Evolutionary conservation across 768 basidiomycete species (phyloP).

Genomic region (Phylloporus rhodoxanthus): DNA sequence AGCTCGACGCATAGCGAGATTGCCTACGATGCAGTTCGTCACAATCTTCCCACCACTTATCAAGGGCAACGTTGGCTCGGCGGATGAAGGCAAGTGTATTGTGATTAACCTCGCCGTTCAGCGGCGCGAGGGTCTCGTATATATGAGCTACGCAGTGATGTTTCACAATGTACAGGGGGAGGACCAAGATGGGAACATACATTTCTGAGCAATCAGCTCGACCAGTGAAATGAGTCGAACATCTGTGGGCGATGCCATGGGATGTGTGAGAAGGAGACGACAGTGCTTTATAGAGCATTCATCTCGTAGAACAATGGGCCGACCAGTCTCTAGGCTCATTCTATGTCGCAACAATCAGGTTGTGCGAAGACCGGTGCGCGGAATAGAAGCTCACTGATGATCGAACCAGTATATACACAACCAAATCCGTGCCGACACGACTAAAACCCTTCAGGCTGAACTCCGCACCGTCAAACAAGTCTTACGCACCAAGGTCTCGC

Average conservation of each 20-base stretch:
- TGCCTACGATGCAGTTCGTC: conserved; percentile 71
- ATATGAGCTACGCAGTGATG: conserved; percentile 64
- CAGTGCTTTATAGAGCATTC: conserved; percentile 85
- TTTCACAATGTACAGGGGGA: conserved; percentile 1
- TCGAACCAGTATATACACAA: conserved; percentile 94
- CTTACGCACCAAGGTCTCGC: conserved; percentile 65
- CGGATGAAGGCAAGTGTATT: conserved; percentile 83
- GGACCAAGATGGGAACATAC: conserved; percentile 37
- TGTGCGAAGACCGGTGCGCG: neutral
- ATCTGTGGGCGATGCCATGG: conserved; percentile 86
- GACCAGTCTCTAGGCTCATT: conserved; percentile 88
- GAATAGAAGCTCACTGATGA: conserved; percentile 65
- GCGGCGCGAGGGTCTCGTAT: conserved; percentile 79
- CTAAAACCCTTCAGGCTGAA: conserved; percentile 33
- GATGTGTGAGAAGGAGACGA: conserved; percentile 73
- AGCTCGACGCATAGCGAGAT: neutral
- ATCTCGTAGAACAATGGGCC: conserved; percentile 85
- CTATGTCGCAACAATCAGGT: conserved; percentile 35
- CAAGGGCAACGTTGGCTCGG: conserved; percentile 77
- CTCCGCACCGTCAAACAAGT: neutral
- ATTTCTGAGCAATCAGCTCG: conserved; percentile 87
- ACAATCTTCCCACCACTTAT: conserved; percentile 89
- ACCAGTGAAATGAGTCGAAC: conserved; percentile 83
- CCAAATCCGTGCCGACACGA: conserved; percentile 92
- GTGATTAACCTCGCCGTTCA: conserved; percentile 82